phyloP scores from a whole-genome alignment of 495 filamentous ascomycete species.

The Penicillium robsamsonii region DNA sequence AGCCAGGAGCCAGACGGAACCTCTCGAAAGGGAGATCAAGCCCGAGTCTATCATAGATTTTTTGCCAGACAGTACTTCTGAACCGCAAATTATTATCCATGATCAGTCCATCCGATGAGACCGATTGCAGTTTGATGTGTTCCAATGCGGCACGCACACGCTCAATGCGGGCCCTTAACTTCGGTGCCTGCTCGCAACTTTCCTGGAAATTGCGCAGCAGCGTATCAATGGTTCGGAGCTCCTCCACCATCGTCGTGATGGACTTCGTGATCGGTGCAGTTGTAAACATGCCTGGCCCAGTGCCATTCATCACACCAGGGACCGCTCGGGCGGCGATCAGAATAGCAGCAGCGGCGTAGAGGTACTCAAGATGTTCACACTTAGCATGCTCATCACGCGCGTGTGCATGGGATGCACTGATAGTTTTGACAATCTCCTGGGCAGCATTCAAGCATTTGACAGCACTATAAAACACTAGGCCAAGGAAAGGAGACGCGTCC shows the following conservation, averaged over 20 bases:
- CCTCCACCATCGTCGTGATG: neutral
- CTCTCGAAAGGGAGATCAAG: neutral
- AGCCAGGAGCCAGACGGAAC: neutral
- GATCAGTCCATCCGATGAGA: neutral
- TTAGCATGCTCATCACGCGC: neutral
- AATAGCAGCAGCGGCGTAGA: neutral
- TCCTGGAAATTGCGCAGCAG: neutral
- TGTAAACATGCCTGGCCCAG: neutral
- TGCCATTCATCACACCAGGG: neutral
- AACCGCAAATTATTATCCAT: neutral
- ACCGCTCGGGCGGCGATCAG: neutral
- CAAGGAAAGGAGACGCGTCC: slow-evolving; percentile 6
- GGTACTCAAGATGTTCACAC: neutral
- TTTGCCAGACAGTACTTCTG: neutral
- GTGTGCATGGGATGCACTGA: neutral
- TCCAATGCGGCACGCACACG: too few species aligned
- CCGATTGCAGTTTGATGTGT: too few species aligned
- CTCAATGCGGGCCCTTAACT: neutral
- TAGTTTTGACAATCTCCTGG: slow-evolving; percentile 2
- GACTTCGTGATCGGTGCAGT: neutral
- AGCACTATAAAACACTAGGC: slow-evolving; percentile 12
- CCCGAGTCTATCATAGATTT: neutral
- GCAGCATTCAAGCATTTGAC: slow-evolving; percentile 18
- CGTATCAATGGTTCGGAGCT: neutral
- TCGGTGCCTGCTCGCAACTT: neutral